Base-by-base conservation (phyloP, 306 rosid species). In the Abrus precatorius region DNA sequence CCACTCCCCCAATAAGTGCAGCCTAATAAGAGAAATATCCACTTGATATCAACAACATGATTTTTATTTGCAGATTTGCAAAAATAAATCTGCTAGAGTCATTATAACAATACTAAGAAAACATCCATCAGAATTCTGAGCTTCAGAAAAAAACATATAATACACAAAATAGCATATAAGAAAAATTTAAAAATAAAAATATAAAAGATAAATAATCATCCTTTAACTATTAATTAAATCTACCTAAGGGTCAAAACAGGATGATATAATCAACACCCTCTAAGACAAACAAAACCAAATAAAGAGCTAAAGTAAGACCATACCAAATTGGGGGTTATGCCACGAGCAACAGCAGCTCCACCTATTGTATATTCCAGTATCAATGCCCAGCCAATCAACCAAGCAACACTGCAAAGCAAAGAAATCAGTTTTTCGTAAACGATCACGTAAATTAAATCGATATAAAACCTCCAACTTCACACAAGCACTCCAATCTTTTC, bases 331-430 rank as follows among this genome's bases (percentile, higher is more conserved):
- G 99, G 99, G 34, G 99, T 88, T 81, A 95, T 90, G 86, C 99
- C 97, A 44, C 99, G 97, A 44, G 99, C 97, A 87, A 95, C 99
- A 52, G 97, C 88, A 44, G 99, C 79, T 34, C 93, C 96, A 32
- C 99, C 92, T 54, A 95, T 87, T 40, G 93, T 91, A 73, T 95
- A 95, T 83, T 95, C 99, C 74, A 95, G 88, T 61, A 95, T 86
- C 85, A 95, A 79, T 67, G 93, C 95, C 99, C 99, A 95, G 54
- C 99, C 99, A 54, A 95, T 68, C 88, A 95, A 78, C 99, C 99
- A 95, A 80, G 98, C 99, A 80, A 87, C 94, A 7, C 99, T 95
- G 84, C 44, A 77, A 64, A 67, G 72, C 48, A 85, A 48, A 75
- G 29, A 40, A 62, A 50, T 5, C 44, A 68, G 6, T 64, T 48